Percentiles rank a stretch among this genome's conserved stretches.
Conservation (phyloP, 805 yeast genomes). For the Tetrapisispora taiwanensis region DNA sequence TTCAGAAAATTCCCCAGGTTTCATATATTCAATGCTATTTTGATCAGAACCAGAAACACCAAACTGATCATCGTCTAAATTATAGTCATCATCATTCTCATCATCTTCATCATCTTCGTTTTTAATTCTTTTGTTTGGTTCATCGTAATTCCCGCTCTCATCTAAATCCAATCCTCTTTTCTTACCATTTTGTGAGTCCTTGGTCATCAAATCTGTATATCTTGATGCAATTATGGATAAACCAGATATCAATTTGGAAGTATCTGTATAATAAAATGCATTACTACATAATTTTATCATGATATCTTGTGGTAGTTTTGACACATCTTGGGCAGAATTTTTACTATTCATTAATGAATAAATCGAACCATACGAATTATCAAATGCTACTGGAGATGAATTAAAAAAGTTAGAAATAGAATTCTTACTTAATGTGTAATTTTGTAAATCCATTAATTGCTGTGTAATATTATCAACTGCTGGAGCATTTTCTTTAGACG, state of each 20-base stretch:
- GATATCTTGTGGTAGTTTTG: conserved; percentile 53
- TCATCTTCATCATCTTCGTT: conserved; percentile 19
- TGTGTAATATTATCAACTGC: conserved; percentile 8
- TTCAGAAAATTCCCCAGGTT: conserved; percentile 42
- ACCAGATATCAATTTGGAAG: conserved; percentile 49
- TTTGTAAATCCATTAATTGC: conserved; percentile 15
- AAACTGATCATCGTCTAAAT: conserved; percentile 29
- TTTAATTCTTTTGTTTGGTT: conserved; percentile 1
- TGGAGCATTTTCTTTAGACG: conserved; percentile 9
- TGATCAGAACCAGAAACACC: conserved; percentile 7
- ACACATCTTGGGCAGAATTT: conserved; percentile 58
- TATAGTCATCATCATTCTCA: conserved; percentile 24
- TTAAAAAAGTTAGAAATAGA: conserved; percentile 23
- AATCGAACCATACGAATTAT: conserved; percentile 47
- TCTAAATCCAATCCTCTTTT: conserved; percentile 17
- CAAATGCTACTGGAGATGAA: conserved; percentile 30
- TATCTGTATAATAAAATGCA: conserved; percentile 52
- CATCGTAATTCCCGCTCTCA: conserved; percentile 8
- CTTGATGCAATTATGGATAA: conserved; percentile 61
- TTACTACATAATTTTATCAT: conserved; percentile 53
- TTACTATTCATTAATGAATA: conserved; percentile 59
- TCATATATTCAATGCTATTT: conserved; percentile 7
- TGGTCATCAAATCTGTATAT: conserved; percentile 39
- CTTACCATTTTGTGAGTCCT: conserved; percentile 8
- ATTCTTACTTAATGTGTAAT: conserved; percentile 23